A percentile compares a stretch with the other conserved stretches of the same genome.
Evolutionary conservation across 768 basidiomycete species (phyloP).

Genomic region (Mycena rosella): DNA sequence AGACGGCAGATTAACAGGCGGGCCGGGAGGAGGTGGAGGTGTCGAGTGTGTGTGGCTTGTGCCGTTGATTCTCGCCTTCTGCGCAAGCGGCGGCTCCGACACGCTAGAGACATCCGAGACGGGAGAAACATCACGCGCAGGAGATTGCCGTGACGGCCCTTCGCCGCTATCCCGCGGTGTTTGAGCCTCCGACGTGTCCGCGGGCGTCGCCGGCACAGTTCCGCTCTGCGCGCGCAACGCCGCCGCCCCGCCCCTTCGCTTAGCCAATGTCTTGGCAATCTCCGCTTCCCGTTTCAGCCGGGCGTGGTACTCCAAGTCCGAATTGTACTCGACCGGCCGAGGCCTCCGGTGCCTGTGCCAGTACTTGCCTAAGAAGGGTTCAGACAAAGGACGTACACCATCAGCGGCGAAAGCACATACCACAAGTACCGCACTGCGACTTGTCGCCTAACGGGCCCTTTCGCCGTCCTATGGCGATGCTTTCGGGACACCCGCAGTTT

Average conservation of each 20-base stretch:
- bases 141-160: slow-evolving; percentile 49
- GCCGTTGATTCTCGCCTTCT: slow-evolving; percentile 60
- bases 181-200: slow-evolving; percentile 61
- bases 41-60: slow-evolving; percentile 40
- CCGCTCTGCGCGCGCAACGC: slow-evolving; percentile 50
- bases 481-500: slow-evolving; percentile 93
- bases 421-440: slow-evolving; percentile 91
- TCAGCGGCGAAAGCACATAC: slow-evolving; percentile 59
- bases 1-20: neutral
- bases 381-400: slow-evolving; percentile 18
- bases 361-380: slow-evolving; percentile 75
- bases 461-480: slow-evolving; percentile 84
- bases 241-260: slow-evolving; percentile 61
- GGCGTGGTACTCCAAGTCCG: slow-evolving; percentile 77
- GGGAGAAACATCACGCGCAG: slow-evolving; percentile 70
- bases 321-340: slow-evolving; percentile 83
- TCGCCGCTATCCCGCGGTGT: slow-evolving; percentile 59
- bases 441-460: slow-evolving; percentile 94
- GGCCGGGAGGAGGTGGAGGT: slow-evolving; percentile 17
- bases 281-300: slow-evolving; percentile 70
- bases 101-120: slow-evolving; percentile 81
- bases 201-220: slow-evolving; percentile 53
- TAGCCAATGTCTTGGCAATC: slow-evolving; percentile 49
- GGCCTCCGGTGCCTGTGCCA: slow-evolving; percentile 90
- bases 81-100: slow-evolving; percentile 79